Base-by-base conservation (phyloP, 305 asterid species). In the Solanum hybrid region DNA sequence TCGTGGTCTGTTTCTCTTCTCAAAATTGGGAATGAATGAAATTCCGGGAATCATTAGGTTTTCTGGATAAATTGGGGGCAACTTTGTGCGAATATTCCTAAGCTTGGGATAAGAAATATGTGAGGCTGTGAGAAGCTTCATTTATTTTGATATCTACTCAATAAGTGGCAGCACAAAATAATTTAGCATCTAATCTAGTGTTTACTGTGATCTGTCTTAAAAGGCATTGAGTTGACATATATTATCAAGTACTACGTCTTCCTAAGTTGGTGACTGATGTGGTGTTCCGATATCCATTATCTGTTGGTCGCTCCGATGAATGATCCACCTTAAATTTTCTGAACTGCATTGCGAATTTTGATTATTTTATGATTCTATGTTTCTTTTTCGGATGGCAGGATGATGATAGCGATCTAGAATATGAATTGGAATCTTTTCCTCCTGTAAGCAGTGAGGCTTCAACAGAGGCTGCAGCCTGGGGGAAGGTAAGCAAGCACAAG, bases 321-420 rank as follows among this genome's bases (percentile, higher is more conserved):
- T 78, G 22, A 79, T 78, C 89, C 78, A 56, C 72, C 86, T 88
- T 34, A 77, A 56, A 9, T 69, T 60, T 81, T 31, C 73, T 56
- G 88, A 56, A 85, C 42, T 56, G 35, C 31, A 24, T 11, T 19
- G 79, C 26, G 45, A 40, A 45, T 85, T 38, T 81, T 88, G 45
- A 14, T 88, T 78, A 78, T 60, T 80, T 78, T 56, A 81, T 89
- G 76, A 69, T 81, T 37, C 86, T 84, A 80, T 86, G 36, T n/a
- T 88, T 69, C 79, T 66, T 78, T 86, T 86, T 80, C 5, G 89
- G 90, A 26, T 89, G 90, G 91, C 92, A 97, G 98, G 99, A 95
- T 91, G 98, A 95, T 85, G 97, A 95, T 77, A 97, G 99, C 90
- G 98, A 97, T 92, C 91, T 96, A 86, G 99, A 97, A 86, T 90